Evolutionary conservation across 1,139 yeast genomes (phyloP).

Genomic region (Yamadazyma sp.): DNA sequence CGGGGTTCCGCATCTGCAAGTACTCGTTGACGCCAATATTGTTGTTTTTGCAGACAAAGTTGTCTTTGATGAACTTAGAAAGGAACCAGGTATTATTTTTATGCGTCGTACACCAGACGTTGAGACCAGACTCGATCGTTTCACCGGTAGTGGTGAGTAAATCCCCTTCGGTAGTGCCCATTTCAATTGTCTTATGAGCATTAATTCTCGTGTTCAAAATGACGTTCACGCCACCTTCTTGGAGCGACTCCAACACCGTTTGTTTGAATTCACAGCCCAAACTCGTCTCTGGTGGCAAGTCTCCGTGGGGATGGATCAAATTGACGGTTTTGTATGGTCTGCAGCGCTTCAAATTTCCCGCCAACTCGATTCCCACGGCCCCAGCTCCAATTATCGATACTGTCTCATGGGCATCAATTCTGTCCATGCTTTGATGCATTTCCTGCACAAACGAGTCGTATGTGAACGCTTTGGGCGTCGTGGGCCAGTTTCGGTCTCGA

Average conservation of each 20-base stretch:
- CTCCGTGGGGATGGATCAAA: constrained; percentile 40
- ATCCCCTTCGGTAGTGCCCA: constrained; percentile 23
- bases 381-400: constrained; percentile 49
- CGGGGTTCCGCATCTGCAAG: constrained; percentile 29
- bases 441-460: constrained; percentile 29
- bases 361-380: constrained; percentile 51
- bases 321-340: constrained; percentile 36
- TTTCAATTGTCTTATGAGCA: constrained; percentile 16
- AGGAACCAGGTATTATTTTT: constrained; percentile 37
- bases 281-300: constrained; percentile 46
- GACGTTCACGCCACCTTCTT: constrained; percentile 20
- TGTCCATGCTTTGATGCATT: constrained; percentile 29
- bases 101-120: constrained; percentile 48
- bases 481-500: constrained; percentile 53
- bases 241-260: constrained; percentile 26
- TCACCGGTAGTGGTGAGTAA: constrained; percentile 29
- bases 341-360: constrained; percentile 42
- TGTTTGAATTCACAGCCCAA: constrained; percentile 31
- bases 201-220: constrained; percentile 27
- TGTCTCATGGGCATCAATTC: constrained; percentile 21
- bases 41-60: constrained; percentile 26
- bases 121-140: constrained; percentile 31
- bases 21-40: constrained; percentile 37
- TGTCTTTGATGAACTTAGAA: constrained; percentile 15
- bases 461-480: constrained; percentile 45